Base-by-base conservation (phyloP, 2,329 filamentous ascomycete species). In the Cordyceps farinosa region DNA sequence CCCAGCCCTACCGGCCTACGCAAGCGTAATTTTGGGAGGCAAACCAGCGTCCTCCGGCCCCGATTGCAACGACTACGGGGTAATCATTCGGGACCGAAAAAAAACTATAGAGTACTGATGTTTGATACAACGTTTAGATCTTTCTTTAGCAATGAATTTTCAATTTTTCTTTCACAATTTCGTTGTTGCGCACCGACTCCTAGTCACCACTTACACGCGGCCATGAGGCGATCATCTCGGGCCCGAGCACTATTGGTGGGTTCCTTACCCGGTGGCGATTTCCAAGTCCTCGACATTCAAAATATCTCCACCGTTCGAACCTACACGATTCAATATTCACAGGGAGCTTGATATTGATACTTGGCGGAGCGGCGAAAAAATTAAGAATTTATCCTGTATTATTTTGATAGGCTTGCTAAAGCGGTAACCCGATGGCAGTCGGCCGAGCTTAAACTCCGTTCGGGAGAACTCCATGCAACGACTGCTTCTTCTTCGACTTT, bases 1-100 rank as follows among this genome's bases (percentile, higher is more conserved):
- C 58, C 22, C 58, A 61, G 58, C 58, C 58, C 50, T 61, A 61
- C n/a, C 5, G 48, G 47, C 58, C 48, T 61, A 61, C 58, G 58
- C 58, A 61, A 61, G 58, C 58, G 8, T 27, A 47, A 13, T 36
- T 53, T 11, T 9, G 44, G 40, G 22, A 15, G 47, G 38, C 36
- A 4, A 58, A 38, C 17, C 45, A 34, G 56, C 45, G 22, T 22
- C n/a, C 30, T 27, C 45, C 47, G 36, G 27, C 36, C 34, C 57
- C 57, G 57, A 52, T 61, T 15, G 38, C 10, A 3, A 22, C 13
- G 29, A 13, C 13, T 40, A 40, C 15, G 57, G 38, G 11, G 48
- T 44, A 17, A 7, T 52, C 5, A 10, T 30, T 53, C 58, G 50
- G 50, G 11, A 61, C 58, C 58, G 58, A 61, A 3, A 17, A 10